Evolutionary conservation across 345 rosid species (phyloP).

Genomic region (Gossypioides kirkii): DNA sequence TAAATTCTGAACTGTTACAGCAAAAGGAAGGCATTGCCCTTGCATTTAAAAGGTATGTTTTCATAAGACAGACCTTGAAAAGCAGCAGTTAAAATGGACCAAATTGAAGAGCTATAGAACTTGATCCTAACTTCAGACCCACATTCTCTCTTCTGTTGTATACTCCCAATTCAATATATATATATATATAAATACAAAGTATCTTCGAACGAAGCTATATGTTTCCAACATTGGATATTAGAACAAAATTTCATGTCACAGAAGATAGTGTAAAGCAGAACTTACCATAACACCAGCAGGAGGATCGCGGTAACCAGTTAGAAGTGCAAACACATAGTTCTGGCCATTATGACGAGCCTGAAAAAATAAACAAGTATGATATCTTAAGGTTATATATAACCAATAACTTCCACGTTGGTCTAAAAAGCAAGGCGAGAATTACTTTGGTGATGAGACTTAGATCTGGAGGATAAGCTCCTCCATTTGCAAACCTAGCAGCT

Average conservation of each 20-base stretch:
- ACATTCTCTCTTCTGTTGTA: neutral
- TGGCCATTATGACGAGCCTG: conserved; percentile 99
- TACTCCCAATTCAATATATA: neutral
- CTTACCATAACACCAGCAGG: conserved; percentile 92
- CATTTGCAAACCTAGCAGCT: conserved; percentile 99
- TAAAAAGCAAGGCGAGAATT: conserved; percentile 22
- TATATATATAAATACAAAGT: neutral
- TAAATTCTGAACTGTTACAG: neutral
- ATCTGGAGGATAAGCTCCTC: conserved; percentile 99
- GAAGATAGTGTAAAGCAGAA: conserved; percentile 7
- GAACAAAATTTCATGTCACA: neutral
- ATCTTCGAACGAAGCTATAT: neutral
- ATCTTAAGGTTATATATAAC: neutral
- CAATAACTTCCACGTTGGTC: conserved; percentile 5
- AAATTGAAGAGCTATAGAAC: neutral
- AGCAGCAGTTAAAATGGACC: neutral
- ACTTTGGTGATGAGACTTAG: conserved; percentile 97
- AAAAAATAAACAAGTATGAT: conserved; percentile 17
- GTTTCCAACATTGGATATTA: neutral
- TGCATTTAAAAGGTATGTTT: neutral
- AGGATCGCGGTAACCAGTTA: conserved; percentile 97
- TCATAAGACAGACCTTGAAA: neutral
- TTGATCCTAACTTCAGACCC: conserved; percentile 6
- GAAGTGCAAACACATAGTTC: conserved; percentile 91
- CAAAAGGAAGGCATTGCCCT: neutral